Evolutionary conservation across 805 yeast species (phyloP).

Genomic region (Yarrowia sp.): DNA sequence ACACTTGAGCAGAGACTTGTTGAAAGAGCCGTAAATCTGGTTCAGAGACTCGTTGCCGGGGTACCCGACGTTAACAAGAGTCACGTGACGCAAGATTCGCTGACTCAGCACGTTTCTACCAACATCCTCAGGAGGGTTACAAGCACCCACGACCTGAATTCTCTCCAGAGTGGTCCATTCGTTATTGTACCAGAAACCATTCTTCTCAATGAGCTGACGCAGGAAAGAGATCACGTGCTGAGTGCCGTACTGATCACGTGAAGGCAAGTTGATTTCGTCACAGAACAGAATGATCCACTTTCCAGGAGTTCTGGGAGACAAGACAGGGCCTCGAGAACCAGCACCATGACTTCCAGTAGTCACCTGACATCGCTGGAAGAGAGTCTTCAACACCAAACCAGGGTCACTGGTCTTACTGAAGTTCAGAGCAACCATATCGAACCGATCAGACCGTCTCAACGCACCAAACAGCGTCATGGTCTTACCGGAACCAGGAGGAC

Average conservation of each 20-base stretch:
- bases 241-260: slow-evolving; percentile 71
- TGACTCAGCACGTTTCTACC: slow-evolving; percentile 68
- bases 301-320: slow-evolving; percentile 67
- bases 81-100: slow-evolving; percentile 71
- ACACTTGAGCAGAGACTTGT: slow-evolving; percentile 61
- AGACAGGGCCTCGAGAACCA: slow-evolving; percentile 43
- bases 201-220: slow-evolving; percentile 73
- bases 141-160: slow-evolving; percentile 91
- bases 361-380: slow-evolving; percentile 74
- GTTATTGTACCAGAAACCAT: slow-evolving; percentile 77
- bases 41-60: slow-evolving; percentile 68
- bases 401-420: slow-evolving; percentile 84
- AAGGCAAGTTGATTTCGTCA: slow-evolving; percentile 89
- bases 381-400: slow-evolving; percentile 61
- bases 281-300: slow-evolving; percentile 84
- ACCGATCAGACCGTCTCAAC: slow-evolving; percentile 61
- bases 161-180: slow-evolving; percentile 71
- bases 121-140: slow-evolving; percentile 85
- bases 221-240: slow-evolving; percentile 74
- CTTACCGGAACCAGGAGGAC: slow-evolving; percentile 98
- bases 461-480: slow-evolving; percentile 86
- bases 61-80: slow-evolving; percentile 76
- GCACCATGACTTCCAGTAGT: slow-evolving; percentile 57
- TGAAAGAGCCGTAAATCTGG: slow-evolving; percentile 72
- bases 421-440: slow-evolving; percentile 72